phyloP scores from a whole-genome alignment of 176 grass and related monocot genomes.

The Oryza australiensis region DNA sequence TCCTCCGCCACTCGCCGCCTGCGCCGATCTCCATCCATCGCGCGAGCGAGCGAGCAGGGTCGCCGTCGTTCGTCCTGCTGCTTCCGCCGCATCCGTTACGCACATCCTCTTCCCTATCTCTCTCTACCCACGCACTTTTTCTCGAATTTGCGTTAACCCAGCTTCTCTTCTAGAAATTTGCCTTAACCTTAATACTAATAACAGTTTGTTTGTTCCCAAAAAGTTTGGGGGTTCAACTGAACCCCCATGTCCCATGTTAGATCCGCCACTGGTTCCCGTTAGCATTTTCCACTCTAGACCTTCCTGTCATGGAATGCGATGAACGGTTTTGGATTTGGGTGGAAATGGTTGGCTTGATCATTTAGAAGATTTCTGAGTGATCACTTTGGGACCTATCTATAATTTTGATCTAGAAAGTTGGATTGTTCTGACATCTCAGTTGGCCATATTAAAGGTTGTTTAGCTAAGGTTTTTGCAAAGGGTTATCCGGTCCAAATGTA shows the following conservation, averaged over 20 bases:
- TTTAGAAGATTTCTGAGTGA: neutral
- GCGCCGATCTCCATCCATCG: too few relatives aligned
- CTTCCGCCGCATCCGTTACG: too few relatives aligned
- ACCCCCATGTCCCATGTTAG: too few relatives aligned
- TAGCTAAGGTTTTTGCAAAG: constrained; percentile 3
- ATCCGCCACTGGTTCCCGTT: too few relatives aligned
- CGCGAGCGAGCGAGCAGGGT: too few relatives aligned
- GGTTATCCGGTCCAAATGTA: neutral
- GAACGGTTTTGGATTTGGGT: neutral
- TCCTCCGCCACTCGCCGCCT: too few relatives aligned
- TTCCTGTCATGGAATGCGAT: neutral
- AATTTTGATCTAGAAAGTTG: neutral
- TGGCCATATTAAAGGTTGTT: neutral
- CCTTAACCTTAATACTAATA: too few relatives aligned
- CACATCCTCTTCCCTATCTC: too few relatives aligned
- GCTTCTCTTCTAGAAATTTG: neutral
- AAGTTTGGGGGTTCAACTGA: too few relatives aligned
- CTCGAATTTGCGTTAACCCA: too few relatives aligned
- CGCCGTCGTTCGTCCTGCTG: too few relatives aligned
- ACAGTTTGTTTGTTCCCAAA: neutral
- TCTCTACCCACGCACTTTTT: too few relatives aligned
- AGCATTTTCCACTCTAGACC: neutral
- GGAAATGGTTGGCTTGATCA: neutral
- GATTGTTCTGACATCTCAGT: neutral
- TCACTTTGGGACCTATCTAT: neutral